Evolutionary conservation across 768 basidiomycete species (phyloP).

Genomic region (Lentinus tigrinus): DNA sequence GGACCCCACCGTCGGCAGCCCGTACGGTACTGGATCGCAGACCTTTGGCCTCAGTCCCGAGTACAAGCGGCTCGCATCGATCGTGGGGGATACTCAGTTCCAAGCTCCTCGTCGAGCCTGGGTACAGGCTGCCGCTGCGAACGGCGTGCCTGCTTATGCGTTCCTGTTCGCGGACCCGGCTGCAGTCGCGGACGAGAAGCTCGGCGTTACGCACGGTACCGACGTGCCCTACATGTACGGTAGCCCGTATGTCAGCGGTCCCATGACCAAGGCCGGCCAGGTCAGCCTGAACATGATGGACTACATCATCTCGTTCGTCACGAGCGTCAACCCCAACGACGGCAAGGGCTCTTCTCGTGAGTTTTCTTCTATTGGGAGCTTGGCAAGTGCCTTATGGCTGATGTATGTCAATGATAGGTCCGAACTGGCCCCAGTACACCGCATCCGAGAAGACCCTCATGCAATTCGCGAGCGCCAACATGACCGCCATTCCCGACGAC

Average conservation of each 20-base stretch:
- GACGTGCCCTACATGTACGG: constrained; percentile 24
- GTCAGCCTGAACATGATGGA: constrained; percentile 40
- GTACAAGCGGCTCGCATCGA: constrained; percentile 38
- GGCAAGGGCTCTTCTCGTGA: constrained; percentile 35
- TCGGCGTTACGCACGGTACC: constrained; percentile 15
- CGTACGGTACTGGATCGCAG: constrained; percentile 44
- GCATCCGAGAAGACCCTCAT: background rate
- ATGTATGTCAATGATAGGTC: background rate
- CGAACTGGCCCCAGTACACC: constrained; percentile 12
- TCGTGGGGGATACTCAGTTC: constrained; percentile 35
- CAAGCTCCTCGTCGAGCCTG: background rate
- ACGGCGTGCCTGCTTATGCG: background rate
- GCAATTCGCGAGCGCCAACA: background rate
- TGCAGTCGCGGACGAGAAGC: constrained; percentile 9
- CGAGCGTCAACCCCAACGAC: constrained; percentile 43
- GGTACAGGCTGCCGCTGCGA: background rate
- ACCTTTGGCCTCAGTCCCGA: constrained; percentile 41
- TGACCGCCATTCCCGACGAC: background rate
- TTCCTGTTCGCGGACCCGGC: background rate
- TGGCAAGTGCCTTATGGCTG: background rate
- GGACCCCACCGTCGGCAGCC: constrained; percentile 41
- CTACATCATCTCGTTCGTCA: constrained; percentile 49
- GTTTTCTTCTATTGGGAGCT: background rate
- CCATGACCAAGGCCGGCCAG: background rate
- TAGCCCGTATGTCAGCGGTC: background rate